These are phyloP conservation scores for Solanum dulcamara DNA, from an alignment of 257 asterid genomes.

Conservation along the genomic window DNA sequence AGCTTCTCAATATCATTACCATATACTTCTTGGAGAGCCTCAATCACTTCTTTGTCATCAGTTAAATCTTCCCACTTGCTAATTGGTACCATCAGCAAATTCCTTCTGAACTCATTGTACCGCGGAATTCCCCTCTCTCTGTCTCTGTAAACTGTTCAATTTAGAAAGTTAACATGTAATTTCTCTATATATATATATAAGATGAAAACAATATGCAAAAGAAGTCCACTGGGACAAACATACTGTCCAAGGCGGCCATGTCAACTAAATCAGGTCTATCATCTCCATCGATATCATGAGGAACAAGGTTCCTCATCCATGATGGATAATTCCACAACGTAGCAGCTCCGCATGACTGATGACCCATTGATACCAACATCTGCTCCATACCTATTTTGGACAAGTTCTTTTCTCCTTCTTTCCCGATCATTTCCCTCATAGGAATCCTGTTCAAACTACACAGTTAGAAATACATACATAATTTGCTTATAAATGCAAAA, in stretches of 20 bases:
- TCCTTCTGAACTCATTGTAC: constrained; percentile 49
- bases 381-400: constrained; percentile 32
- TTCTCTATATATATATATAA: neutral
- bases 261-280: constrained; percentile 41
- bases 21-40: constrained; percentile 31
- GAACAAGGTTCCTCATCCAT: constrained; percentile 38
- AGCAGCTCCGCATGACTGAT: constrained; percentile 60
- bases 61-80: constrained; percentile 60
- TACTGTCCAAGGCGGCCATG: constrained; percentile 53
- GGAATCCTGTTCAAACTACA: constrained; percentile 19
- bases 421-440: constrained; percentile 34
- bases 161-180: neutral
- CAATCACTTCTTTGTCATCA: constrained; percentile 33
- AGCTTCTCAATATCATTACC: constrained; percentile 48
- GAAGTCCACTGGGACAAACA: neutral
- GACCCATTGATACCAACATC: constrained; percentile 67
- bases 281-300: constrained; percentile 39
- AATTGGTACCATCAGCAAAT: constrained; percentile 42
- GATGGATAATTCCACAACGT: constrained; percentile 54
- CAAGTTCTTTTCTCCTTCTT: constrained; percentile 19
- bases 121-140: constrained; percentile 54
- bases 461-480: neutral
- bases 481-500: neutral
- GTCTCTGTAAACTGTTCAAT: constrained; percentile 50
- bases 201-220: neutral